Evolutionary conservation across 208 protist genomes (phyloP).

Genomic region (Leishmania amazonensis): DNA sequence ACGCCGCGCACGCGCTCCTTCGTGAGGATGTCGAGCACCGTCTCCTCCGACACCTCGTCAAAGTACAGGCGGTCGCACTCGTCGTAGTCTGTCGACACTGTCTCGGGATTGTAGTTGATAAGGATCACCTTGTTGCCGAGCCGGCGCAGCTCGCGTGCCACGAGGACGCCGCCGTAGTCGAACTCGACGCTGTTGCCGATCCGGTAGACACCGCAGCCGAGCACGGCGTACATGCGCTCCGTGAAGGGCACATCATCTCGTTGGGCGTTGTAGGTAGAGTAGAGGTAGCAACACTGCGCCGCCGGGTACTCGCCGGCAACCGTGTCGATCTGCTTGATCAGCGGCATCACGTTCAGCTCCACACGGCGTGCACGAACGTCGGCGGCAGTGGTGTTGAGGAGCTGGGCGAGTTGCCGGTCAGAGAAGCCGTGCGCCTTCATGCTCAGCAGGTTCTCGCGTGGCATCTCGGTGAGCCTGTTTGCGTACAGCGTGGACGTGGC

Average conservation of each 20-base stretch:
- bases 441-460: conserved; percentile 53
- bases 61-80: conserved; percentile 98
- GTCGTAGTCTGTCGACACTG: conserved; percentile 98
- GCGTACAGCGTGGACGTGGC: conserved; percentile 39
- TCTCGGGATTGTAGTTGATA: conserved; percentile 99
- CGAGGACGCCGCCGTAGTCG: conserved; percentile 97
- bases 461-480: conserved; percentile 43
- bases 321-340: conserved; percentile 98
- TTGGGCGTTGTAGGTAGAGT: conserved; percentile 95
- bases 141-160: conserved; percentile 92
- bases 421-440: conserved; percentile 96
- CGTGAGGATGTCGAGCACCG: conserved; percentile 97
- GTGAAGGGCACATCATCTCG: conserved; percentile 86
- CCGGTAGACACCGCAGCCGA: conserved; percentile 98
- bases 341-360: conserved; percentile 84
- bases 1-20: conserved; percentile 92
- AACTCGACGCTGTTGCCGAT: conserved; percentile 98
- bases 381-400: conserved; percentile 49
- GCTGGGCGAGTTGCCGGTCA: conserved; percentile 93
- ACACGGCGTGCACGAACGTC: conserved; percentile 64
- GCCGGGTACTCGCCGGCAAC: conserved; percentile 98
- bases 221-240: conserved; percentile 90
- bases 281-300: conserved; percentile 95
- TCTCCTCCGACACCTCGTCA: conserved; percentile 97
- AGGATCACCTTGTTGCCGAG: conserved; percentile 96